Conservation (phyloP, 2,329 filamentous ascomycete species). For the Aspergillus sp. region DNA sequence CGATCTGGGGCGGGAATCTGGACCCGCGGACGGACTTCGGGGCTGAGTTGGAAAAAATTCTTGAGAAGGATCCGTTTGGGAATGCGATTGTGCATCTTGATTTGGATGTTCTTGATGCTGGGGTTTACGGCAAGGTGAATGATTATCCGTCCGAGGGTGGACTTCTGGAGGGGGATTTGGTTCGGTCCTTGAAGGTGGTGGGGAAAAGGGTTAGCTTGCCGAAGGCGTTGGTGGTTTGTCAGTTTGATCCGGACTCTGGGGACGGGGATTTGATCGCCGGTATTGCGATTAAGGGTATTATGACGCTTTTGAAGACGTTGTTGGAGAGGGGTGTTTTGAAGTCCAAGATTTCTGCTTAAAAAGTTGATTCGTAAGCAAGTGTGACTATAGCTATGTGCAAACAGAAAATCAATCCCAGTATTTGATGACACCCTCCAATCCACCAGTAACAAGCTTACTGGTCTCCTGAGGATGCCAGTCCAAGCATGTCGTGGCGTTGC, state of each 20-base stretch:
- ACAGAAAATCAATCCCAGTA: slow-evolving; percentile 72
- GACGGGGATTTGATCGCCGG: slow-evolving; percentile 13
- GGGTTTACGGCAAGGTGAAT: slow-evolving; percentile 29
- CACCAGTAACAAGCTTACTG: slow-evolving; percentile 85
- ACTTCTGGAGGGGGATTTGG: slow-evolving; percentile 16
- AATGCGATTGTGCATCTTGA: slow-evolving; percentile 30
- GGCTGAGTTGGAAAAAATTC: slow-evolving; percentile 4
- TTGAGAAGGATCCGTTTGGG: slow-evolving; percentile 7
- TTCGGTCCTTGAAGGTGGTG: slow-evolving; percentile 8
- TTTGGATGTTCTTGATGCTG: slow-evolving; percentile 28
- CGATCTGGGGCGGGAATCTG: slow-evolving; percentile 21
- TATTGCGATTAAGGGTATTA: slow-evolving; percentile 10
- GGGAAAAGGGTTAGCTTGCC: slow-evolving; percentile 4
- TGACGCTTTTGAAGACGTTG: slow-evolving; percentile 2
- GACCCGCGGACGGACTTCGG: slow-evolving; percentile 12
- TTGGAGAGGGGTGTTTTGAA: not conserved
- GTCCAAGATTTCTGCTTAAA: too few relatives aligned
- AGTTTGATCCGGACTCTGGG: slow-evolving; percentile 13
- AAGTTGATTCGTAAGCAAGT: too few relatives aligned
- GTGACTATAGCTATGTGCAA: not conserved
- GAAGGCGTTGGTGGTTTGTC: slow-evolving; percentile 12
- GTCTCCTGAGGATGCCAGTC: slow-evolving; percentile 98
- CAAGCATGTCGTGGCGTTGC: slow-evolving; percentile 65
- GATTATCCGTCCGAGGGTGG: slow-evolving; percentile 31
- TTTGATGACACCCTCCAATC: slow-evolving; percentile 78